phyloP scores from a whole-genome alignment of 2,329 filamentous ascomycete genomes.

The Juglanconis juglandina region DNA sequence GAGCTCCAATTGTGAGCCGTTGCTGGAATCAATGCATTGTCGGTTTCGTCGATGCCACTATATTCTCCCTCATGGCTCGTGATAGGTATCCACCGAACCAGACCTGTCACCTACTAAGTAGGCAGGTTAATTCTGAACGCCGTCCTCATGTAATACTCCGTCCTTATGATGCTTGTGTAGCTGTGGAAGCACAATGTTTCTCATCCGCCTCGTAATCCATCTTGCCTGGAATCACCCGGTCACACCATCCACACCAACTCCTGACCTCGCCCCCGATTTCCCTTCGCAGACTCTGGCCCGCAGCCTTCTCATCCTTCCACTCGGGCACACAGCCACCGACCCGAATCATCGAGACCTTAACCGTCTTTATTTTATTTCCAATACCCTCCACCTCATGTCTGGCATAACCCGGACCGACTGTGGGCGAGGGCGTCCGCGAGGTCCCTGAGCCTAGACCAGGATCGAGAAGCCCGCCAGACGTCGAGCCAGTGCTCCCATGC shows the following conservation, averaged over 20 bases:
- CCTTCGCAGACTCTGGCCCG: conserved; percentile 62
- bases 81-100: not conserved
- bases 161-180: not conserved
- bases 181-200: not conserved
- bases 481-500: conserved; percentile 17
- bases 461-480: conserved; percentile 27
- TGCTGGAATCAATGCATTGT: not conserved
- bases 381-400: conserved; percentile 90
- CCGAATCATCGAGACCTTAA: conserved; percentile 75
- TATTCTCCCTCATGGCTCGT: not conserved
- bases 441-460: conserved; percentile 20
- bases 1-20: not conserved
- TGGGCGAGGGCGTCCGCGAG: conserved; percentile 43
- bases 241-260: conserved; percentile 93
- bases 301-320: conserved; percentile 72
- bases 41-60: not conserved
- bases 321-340: conserved; percentile 84
- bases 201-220: conserved; percentile 36
- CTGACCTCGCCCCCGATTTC: conserved; percentile 67
- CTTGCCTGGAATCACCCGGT: conserved; percentile 64
- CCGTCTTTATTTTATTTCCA: conserved; percentile 82
- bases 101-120: not conserved
- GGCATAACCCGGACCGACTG: conserved; percentile 69
- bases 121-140: not conserved
- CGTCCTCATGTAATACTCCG: not conserved